These are phyloP conservation scores for Silene noctiflora DNA, from an alignment of 179 eudicot genomes.

Conservation along the genomic window DNA sequence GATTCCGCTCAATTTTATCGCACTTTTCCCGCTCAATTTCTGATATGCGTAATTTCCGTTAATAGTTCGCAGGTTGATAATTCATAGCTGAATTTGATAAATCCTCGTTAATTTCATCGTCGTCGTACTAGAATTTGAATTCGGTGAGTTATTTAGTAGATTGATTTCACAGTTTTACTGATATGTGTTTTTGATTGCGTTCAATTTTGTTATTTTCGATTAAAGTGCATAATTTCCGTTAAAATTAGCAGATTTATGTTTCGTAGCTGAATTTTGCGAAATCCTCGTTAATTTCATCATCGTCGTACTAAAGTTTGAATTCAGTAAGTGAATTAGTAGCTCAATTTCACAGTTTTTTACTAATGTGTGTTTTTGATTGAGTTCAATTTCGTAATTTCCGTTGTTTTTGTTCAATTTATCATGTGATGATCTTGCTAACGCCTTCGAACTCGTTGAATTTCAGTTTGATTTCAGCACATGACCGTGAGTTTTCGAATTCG, in stretches of 20 bases:
- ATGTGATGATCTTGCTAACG: background rate
- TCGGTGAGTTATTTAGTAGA: too few relatives aligned
- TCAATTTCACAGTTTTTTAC: background rate
- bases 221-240: background rate
- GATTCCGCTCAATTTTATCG: background rate
- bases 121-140: too few relatives aligned
- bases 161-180: too few relatives aligned
- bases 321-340: background rate
- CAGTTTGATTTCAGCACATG: background rate
- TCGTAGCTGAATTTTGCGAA: background rate
- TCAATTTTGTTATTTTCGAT: background rate
- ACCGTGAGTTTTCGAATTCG: background rate
- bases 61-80: too few relatives aligned
- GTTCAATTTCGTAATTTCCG: background rate
- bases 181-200: too few relatives aligned
- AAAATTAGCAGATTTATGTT: constrained; percentile 3
- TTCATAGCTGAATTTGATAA: too few relatives aligned
- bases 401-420: background rate
- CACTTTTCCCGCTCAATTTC: too few relatives aligned
- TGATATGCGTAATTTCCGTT: too few relatives aligned
- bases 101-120: too few relatives aligned
- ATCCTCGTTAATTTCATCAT: background rate
- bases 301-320: background rate
- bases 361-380: background rate
- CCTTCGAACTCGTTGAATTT: background rate